phyloP scores from a whole-genome alignment of 139 green algal genomes.

The Chlorella ohadii region DNA sequence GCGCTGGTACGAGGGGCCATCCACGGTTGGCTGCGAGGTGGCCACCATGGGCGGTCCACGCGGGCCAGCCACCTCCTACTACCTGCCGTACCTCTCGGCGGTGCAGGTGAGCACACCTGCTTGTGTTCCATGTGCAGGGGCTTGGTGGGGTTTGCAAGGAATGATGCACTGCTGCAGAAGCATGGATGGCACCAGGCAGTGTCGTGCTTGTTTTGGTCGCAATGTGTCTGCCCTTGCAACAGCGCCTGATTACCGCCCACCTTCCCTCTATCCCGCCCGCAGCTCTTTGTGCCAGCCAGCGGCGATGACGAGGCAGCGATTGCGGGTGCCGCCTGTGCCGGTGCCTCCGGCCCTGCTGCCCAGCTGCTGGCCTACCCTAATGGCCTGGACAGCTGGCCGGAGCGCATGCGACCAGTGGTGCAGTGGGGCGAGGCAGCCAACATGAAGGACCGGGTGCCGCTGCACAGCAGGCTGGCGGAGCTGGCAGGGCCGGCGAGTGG shows the following conservation, averaged over 20 bases:
- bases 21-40: slow-evolving; percentile 59
- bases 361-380: slow-evolving; percentile 18
- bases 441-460: slow-evolving; percentile 71
- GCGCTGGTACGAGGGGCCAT: slow-evolving; percentile 64
- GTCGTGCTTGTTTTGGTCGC: too few species aligned
- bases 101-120: slow-evolving; percentile 56
- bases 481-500: slow-evolving; percentile 34
- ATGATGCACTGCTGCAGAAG: too few species aligned
- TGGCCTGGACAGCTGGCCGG: slow-evolving; percentile 67
- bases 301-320: background rate
- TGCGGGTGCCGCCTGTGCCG: too few species aligned
- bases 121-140: too few species aligned
- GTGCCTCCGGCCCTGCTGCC: background rate
- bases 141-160: too few species aligned
- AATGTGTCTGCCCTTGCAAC: too few species aligned
- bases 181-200: too few species aligned
- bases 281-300: slow-evolving; percentile 62
- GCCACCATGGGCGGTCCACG: slow-evolving; percentile 52
- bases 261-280: too few species aligned
- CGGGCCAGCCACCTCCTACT: slow-evolving; percentile 73
- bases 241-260: too few species aligned
- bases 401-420: slow-evolving; percentile 66
- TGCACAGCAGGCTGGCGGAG: slow-evolving; percentile 66
- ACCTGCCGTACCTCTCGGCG: slow-evolving; percentile 81
- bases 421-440: slow-evolving; percentile 74